Evolutionary conservation across 1,284 basidiomycete genomes (phyloP), one percentile per base, ranked within the genome.

Genomic region (Leccinum subrobustum): DNA sequence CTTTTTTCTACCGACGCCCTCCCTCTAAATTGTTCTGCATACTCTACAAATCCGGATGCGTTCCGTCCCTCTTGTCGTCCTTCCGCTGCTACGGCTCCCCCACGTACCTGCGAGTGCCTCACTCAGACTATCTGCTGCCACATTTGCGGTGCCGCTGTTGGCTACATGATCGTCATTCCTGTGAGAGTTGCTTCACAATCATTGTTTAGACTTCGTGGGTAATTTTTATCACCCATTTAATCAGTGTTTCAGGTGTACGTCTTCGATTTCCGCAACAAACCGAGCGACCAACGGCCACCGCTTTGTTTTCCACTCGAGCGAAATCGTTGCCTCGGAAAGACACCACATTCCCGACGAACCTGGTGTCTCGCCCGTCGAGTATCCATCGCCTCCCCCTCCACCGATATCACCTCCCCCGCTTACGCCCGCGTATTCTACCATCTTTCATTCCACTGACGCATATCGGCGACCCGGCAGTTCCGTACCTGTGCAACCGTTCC

Each of bases 1-100:
- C 84, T 95, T 52, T 95, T 87, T 74, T 92, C 89, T 14, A 92
- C 91, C 54, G 93, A 95, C 71, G 89, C 91, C 14, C 78, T 90
- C 47, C 93, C 92, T 0, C 77, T 84, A 64, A 92, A 92, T 67
- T 92, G 90, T 71, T 89, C 84, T 16, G 83, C 83, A 9, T 85
- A 83, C 67, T 78, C 77, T 33, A 75, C 80, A 52, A 79, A 76
- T 62, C 76, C 79, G 60, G 82, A 80, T 64, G 77, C 69, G 39
- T 76, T 74, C 63, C 79, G 75, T 37, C 68, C 73, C 6, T 71
- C 71, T 55, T 79, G 71, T 67, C 75, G 70, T 57, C 73, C 72
- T 42, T 69, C 68, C 55, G 55, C 72, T 47, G 64, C 71, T 44
- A 63, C 67, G 53, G 59, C 69, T 16, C 53, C 62, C 59, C 76